These are phyloP conservation scores for Spongispora temasekensis DNA, from an alignment of 1,284 basidiomycete genomes.

Conservation along the genomic window DNA sequence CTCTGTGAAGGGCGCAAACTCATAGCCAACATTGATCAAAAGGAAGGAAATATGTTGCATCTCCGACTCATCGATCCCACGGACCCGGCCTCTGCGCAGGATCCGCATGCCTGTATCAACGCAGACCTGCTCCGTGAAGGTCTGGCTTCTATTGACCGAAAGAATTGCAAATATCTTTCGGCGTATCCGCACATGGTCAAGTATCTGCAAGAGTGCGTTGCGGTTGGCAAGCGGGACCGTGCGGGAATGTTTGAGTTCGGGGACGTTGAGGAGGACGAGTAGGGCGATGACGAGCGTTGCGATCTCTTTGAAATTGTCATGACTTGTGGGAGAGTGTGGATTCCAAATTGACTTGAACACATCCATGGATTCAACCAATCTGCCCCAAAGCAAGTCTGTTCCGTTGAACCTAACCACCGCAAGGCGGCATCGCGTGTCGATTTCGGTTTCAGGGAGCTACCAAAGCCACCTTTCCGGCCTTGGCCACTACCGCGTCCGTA, in stretches of 20 bases:
- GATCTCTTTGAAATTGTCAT: conserved; percentile 17
- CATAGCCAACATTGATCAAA: conserved; percentile 86
- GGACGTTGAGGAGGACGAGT: conserved; percentile 75
- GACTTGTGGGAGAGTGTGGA: neutral
- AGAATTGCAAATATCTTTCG: conserved; percentile 71
- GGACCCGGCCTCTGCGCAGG: conserved; percentile 65
- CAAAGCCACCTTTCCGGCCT: conserved; percentile 47
- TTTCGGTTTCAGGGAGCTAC: conserved; percentile 42
- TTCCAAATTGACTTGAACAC: conserved; percentile 9
- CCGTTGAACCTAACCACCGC: conserved; percentile 21
- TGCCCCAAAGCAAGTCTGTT: conserved; percentile 29
- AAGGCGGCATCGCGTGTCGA: conserved; percentile 24
- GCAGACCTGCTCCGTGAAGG: conserved; percentile 82
- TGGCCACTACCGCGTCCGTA: conserved; percentile 44
- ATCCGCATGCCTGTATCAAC: conserved; percentile 81
- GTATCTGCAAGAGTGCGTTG: conserved; percentile 63
- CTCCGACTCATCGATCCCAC: conserved; percentile 85
- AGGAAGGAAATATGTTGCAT: conserved; percentile 77
- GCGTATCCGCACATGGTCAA: conserved; percentile 72
- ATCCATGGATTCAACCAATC: conserved; percentile 19
- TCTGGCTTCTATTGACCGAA: conserved; percentile 76
- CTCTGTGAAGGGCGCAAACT: conserved; percentile 88
- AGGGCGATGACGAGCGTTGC: conserved; percentile 10
- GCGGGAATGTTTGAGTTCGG: conserved; percentile 89
- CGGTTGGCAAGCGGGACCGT: conserved; percentile 73